A percentile compares a stretch with the other conserved stretches of the same genome.
phyloP scores from a whole-genome alignment of 2,329 filamentous ascomycete genomes.

The Trichoderma asperellum region DNA sequence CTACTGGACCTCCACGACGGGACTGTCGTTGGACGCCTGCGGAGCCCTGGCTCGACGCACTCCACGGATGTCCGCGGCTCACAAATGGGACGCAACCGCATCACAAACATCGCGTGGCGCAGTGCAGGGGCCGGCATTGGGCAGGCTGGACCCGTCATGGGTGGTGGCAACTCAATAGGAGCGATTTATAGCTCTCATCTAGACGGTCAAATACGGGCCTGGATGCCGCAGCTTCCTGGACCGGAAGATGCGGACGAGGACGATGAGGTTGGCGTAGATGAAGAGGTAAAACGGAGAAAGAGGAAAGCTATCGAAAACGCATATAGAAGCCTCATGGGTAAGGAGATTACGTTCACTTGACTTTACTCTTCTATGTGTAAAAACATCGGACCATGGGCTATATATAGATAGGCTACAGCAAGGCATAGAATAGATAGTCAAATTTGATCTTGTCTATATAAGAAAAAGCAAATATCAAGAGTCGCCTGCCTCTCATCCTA shows the following conservation, averaged over 20 bases:
- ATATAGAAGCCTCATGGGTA: slow-evolving; percentile 74
- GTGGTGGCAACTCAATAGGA: slow-evolving; percentile 56
- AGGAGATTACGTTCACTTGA: slow-evolving; percentile 66
- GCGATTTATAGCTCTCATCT: slow-evolving; percentile 78
- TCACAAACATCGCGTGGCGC: slow-evolving; percentile 77
- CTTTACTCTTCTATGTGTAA: not conserved
- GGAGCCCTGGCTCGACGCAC: slow-evolving; percentile 62
- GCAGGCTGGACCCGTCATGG: slow-evolving; percentile 63
- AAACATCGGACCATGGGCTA: not conserved
- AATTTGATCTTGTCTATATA: not conserved
- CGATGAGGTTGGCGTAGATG: slow-evolving; percentile 47
- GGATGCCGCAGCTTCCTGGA: slow-evolving; percentile 66
- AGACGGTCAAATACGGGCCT: slow-evolving; percentile 81
- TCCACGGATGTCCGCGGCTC: slow-evolving; percentile 48
- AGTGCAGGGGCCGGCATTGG: slow-evolving; percentile 61
- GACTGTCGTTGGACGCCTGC: slow-evolving; percentile 69
- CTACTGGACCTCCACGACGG: slow-evolving; percentile 81
- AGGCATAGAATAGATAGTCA: not conserved
- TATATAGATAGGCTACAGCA: not conserved
- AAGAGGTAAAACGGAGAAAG: slow-evolving; percentile 63
- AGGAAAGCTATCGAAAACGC: slow-evolving; percentile 79
- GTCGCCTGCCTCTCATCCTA: not conserved
- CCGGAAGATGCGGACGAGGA: slow-evolving; percentile 55
- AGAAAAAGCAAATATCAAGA: not conserved
- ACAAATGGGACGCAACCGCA: slow-evolving; percentile 65